Conservation (phyloP, 139 green algal genomes). For the Astrephomene gubernaculifera region DNA sequence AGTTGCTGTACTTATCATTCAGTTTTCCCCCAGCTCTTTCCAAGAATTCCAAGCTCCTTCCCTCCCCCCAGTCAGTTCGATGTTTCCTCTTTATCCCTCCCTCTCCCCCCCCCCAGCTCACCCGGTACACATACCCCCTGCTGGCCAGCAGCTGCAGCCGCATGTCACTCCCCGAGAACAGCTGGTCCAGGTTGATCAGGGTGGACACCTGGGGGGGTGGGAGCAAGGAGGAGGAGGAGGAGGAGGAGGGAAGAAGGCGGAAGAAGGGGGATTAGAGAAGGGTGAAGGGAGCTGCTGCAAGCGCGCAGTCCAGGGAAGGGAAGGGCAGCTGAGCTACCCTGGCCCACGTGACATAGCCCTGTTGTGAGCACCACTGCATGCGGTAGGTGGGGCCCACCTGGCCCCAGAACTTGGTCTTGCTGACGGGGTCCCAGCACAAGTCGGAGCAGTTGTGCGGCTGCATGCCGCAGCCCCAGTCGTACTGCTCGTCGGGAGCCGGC, state of each 20-base stretch:
- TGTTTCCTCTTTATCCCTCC: too few relatives aligned
- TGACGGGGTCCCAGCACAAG: conserved; percentile 14
- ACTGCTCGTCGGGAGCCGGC: not conserved
- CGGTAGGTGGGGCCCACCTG: not conserved
- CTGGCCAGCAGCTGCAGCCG: not conserved
- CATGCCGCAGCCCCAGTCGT: conserved; percentile 36
- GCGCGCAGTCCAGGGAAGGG: not conserved
- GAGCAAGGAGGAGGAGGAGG: not conserved
- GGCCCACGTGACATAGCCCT: too few relatives aligned
- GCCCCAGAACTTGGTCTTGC: conserved; percentile 30
- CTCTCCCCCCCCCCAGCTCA: too few relatives aligned
- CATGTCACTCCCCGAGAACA: not conserved
- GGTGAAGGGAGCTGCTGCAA: not conserved
- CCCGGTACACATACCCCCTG: conserved; percentile 11
- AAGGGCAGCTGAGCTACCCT: not conserved
- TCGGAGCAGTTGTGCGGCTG: conserved; percentile 36
- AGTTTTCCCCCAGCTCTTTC: too few relatives aligned
- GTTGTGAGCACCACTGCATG: too few relatives aligned
- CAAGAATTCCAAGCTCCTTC: too few relatives aligned
- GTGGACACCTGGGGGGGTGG: conserved; percentile 11
- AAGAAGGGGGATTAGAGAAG: not conserved
- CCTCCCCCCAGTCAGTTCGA: too few relatives aligned
- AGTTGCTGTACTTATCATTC: too few relatives aligned
- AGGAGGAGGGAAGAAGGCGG: not conserved
- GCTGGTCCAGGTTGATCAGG: conserved; percentile 34